Base-by-base conservation (phyloP, 2,329 filamentous ascomycete genomes). In the Thyridium curvatum region DNA sequence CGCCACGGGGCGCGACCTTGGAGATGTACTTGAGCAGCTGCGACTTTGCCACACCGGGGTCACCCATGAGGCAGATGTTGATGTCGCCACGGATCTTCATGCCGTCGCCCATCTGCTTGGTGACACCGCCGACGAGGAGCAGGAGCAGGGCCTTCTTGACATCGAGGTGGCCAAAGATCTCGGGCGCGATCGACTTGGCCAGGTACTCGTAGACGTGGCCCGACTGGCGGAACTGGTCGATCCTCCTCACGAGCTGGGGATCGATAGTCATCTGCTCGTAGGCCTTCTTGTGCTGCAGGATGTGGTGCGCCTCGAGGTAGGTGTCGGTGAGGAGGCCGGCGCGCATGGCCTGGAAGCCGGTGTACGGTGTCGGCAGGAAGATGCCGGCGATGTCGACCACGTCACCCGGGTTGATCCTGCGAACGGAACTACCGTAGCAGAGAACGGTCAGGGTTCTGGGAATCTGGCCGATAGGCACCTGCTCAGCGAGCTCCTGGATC, bases 31-130 rank as follows among this genome's bases (percentile, higher is more conserved):
- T 97, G 49, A 98, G 76, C 49, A 98, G 70, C 69, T 98, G 93
- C 30, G 93, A 98, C 69, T 98, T 98, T 68, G 93, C 93, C 58
- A 98, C 93, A 87, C 93, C 93, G 59, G 93, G 93, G 56, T 98
- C 93, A 74, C 93, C 93, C 93, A 98, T 98, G 55, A 98, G 69
- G 61, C 93, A 97, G 46, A 98, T 84, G 66, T 98, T 98, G 71
- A 98, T 94, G 57, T 98, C 93, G 53, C 93, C 93, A 74, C 93
- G 88, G 59, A 98, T 98, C 54, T 89, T 85, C 93, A 98, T 97
- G 44, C 93, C 93, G 55, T 98, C 93, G 38, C 89, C 89, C 77
- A 97, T 94, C 55, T 93, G 84, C 64, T 98, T 98, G 4, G 82
- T 93, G 2, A 96, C 91, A 68, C 93, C 93, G 45, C 93, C 93